Percentiles rank a stretch among this genome's conserved stretches.
These are phyloP conservation scores for Floccularia luteovirens DNA, from an alignment of 768 basidiomycete species.

Conservation along the genomic window DNA sequence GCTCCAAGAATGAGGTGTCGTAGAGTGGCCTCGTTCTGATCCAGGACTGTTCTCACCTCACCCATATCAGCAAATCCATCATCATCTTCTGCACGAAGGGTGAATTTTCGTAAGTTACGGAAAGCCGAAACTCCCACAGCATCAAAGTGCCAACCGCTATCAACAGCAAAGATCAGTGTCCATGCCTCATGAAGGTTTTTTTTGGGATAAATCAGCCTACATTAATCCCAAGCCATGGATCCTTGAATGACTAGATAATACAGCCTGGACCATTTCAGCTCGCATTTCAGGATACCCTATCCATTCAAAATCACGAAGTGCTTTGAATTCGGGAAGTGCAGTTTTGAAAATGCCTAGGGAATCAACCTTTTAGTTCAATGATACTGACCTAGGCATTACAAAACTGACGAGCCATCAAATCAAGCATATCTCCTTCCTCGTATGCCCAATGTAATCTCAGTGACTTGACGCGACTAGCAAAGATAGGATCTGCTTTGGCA, in stretches of 20 bases:
- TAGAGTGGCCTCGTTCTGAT: constrained; percentile 49
- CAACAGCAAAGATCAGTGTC: not conserved
- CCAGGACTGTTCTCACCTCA: constrained; percentile 56
- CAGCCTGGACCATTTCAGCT: constrained; percentile 56
- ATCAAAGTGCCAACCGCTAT: constrained; percentile 67
- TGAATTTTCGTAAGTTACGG: constrained; percentile 53
- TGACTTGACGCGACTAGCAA: constrained; percentile 51
- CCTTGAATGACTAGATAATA: constrained; percentile 45
- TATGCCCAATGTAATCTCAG: constrained; percentile 64
- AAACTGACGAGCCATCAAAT: constrained; percentile 45
- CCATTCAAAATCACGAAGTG: constrained; percentile 62
- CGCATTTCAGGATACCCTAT: constrained; percentile 70
- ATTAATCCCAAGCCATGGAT: constrained; percentile 54
- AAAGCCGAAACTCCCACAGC: constrained; percentile 63
- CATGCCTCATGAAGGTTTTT: not conserved
- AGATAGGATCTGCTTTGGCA: constrained; percentile 52
- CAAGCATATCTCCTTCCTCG: constrained; percentile 62
- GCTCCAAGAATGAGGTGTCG: constrained; percentile 61
- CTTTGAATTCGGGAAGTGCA: constrained; percentile 55
- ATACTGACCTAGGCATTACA: not conserved
- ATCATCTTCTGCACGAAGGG: constrained; percentile 62
- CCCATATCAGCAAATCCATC: constrained; percentile 67
- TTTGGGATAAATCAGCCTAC: constrained; percentile 22
- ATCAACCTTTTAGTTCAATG: not conserved
- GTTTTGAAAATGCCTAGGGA: constrained; percentile 49